A percentile compares a stretch with the other conserved stretches of the same genome.
Conservation (phyloP, 2,329 filamentous ascomycete genomes). For the Fusarium sp. region DNA sequence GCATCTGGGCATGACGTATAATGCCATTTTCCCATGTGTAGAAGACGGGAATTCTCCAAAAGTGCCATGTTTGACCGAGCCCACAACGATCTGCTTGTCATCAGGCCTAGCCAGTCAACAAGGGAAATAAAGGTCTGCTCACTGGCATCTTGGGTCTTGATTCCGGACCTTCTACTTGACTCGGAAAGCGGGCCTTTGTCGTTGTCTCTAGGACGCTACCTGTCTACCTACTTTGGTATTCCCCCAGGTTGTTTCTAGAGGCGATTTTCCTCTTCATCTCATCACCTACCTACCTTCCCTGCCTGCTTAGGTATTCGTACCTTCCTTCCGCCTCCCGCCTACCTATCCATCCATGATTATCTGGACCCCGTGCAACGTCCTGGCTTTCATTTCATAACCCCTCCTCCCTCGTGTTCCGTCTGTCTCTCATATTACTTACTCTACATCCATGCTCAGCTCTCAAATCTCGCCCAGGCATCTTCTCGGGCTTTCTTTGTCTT, state of each 20-base stretch:
- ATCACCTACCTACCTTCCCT: neutral
- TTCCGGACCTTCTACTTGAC: conserved; percentile 10
- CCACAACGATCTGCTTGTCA: conserved; percentile 17
- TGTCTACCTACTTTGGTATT: neutral
- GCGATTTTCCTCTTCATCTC: neutral
- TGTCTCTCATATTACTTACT: neutral
- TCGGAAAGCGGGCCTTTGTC: conserved; percentile 24
- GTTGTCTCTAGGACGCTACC: neutral
- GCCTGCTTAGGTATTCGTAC: neutral
- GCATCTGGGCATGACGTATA: conserved; percentile 14
- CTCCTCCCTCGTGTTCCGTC: conserved; percentile 9
- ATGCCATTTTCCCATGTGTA: conserved; percentile 34
- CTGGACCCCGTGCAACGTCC: conserved; percentile 8
- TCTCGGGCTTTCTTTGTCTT: neutral
- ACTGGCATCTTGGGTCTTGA: conserved; percentile 1
- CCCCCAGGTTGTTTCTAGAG: neutral
- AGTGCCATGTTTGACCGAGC: conserved; percentile 35
- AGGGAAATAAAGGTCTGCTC: conserved; percentile 9
- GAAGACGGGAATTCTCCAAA: conserved; percentile 33
- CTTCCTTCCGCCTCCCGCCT: neutral
- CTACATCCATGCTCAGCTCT: conserved; percentile 1
- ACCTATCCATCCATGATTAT: neutral
- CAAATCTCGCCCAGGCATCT: neutral
- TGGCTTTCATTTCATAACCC: conserved; percentile 11
- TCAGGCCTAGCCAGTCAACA: conserved; percentile 15